A percentile compares a stretch with the other conserved stretches of the same genome.
Evolutionary conservation across 1,284 basidiomycete species (phyloP).

Genomic region (Leccinum fallax): DNA sequence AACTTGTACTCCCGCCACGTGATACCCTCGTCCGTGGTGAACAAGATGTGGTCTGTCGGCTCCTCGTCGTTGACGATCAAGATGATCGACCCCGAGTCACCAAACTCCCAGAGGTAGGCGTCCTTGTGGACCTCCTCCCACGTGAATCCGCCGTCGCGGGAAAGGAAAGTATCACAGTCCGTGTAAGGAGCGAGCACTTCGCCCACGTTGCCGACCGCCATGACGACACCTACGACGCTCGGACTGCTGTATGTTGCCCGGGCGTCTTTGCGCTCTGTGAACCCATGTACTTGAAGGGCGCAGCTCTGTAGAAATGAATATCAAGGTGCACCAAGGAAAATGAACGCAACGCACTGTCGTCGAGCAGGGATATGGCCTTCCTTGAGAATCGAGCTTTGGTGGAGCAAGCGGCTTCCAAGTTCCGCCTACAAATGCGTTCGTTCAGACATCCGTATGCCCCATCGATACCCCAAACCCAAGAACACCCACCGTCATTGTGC

Average conservation of each 20-base stretch:
- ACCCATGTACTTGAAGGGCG: constrained; percentile 90
- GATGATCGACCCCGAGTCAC: constrained; percentile 93
- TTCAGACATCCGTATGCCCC: neutral
- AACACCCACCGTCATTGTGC: constrained; percentile 85
- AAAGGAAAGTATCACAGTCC: constrained; percentile 94
- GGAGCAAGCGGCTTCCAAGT: constrained; percentile 85
- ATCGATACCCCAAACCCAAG: neutral
- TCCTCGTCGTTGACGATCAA: constrained; percentile 96
- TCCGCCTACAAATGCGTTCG: constrained; percentile 54
- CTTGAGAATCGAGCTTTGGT: constrained; percentile 77
- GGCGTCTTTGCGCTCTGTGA: constrained; percentile 90
- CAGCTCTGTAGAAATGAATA: constrained; percentile 59
- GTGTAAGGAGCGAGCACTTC: constrained; percentile 79
- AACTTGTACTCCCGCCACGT: constrained; percentile 91
- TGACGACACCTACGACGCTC: constrained; percentile 88
- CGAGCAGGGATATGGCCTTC: constrained; percentile 74
- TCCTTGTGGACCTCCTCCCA: constrained; percentile 99
- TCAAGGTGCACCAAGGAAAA: neutral
- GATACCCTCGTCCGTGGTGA: constrained; percentile 86
- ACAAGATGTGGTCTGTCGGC: constrained; percentile 87
- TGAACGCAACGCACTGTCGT: constrained; percentile 51
- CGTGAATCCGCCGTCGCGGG: constrained; percentile 94
- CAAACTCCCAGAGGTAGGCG: constrained; percentile 97
- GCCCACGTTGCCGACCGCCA: constrained; percentile 98
- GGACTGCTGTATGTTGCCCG: constrained; percentile 92